These are phyloP conservation scores for Fusarium sp. DNA, from an alignment of 2,329 filamentous ascomycete genomes.

Conservation along the genomic window DNA sequence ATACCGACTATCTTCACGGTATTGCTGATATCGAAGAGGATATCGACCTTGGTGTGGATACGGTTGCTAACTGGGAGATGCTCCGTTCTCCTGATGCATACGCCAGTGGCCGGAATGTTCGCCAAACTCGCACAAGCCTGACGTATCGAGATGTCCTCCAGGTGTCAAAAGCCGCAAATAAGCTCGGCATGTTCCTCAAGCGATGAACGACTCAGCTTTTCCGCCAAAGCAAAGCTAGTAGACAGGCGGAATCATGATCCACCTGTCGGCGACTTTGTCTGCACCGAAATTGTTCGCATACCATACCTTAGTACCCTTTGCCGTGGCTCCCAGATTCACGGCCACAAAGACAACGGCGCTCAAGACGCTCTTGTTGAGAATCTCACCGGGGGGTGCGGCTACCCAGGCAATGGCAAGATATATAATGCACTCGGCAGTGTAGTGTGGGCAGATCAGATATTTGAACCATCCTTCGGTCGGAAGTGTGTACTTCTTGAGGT, in stretches of 20 bases:
- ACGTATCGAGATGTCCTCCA: constrained; percentile 89
- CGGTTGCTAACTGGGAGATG: constrained; percentile 78
- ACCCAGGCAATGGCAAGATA: constrained; percentile 82
- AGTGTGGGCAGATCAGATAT: constrained; percentile 85
- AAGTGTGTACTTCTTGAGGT: constrained; percentile 83
- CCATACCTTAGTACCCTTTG: constrained; percentile 81
- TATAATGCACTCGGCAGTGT: constrained; percentile 86
- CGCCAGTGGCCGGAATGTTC: constrained; percentile 63
- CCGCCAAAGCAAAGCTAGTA: constrained; percentile 57
- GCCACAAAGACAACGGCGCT: constrained; percentile 78
- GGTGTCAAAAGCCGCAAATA: constrained; percentile 78
- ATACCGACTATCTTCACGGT: constrained; percentile 78
- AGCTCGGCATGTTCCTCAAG: constrained; percentile 65
- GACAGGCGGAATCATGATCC: constrained; percentile 81
- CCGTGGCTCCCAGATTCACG: constrained; percentile 85
- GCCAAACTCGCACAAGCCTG: constrained; percentile 74
- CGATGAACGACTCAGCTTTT: constrained; percentile 46
- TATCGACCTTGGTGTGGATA: constrained; percentile 67
- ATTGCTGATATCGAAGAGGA: constrained; percentile 77
- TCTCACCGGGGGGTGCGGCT: constrained; percentile 73
- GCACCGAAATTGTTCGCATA: constrained; percentile 80
- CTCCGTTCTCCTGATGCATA: constrained; percentile 63
- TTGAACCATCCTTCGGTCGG: constrained; percentile 79
- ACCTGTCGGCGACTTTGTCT: constrained; percentile 70
- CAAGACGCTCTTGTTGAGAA: constrained; percentile 79